Evolutionary conservation across 345 rosid species (phyloP), one percentile per base, ranked within the genome.

Genomic region (Mangifera indica): DNA sequence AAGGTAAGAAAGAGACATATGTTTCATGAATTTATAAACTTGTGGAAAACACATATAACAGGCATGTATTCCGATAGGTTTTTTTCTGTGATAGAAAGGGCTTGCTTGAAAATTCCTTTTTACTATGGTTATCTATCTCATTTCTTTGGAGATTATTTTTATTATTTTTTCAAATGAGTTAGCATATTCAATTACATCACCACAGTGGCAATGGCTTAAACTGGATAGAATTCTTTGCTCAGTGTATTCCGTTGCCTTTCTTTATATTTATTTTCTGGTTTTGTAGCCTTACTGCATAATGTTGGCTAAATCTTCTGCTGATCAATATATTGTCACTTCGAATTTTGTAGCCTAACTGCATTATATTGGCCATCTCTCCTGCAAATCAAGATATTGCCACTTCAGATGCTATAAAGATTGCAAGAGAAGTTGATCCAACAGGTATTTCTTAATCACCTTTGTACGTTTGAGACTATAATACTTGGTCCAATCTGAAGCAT

Each of bases 371-470:
- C 46, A 89, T 95, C 65, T 89, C 99, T 77, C 99, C 99, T 58
- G 99, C 99, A 12, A 95, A 95, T 89, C 99, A 95, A 88, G 99
- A 95, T 79, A 95, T 95, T 86, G 99, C 99, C 62, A 95, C 99
- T 58, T 93, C 99, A 56, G 99, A 95, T 76, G 99, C 99, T 60
- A 95, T 95, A 76, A 95, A 95, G 81, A 96, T 95, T 44, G 99
- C 99, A 59, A 89, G 96, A 85, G 99, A 95, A 88, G 99, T 95
- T 70, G 99, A 95, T 87, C 98, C 99, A 69, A 59, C 98, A 78
- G 99, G 99, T 95, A 80, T 54, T n/a, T 54, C 53, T 14, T 55
- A 40, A 53, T 67, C 54, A 58, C 63, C 55, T 71, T 22, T n/a
- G n/a, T 72, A 71, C 75, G 58, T 61, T 49, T 56, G 72, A 21